Evolutionary conservation across 129 eudicot genomes (phyloP).

Genomic region (Tagetes erecta): DNA sequence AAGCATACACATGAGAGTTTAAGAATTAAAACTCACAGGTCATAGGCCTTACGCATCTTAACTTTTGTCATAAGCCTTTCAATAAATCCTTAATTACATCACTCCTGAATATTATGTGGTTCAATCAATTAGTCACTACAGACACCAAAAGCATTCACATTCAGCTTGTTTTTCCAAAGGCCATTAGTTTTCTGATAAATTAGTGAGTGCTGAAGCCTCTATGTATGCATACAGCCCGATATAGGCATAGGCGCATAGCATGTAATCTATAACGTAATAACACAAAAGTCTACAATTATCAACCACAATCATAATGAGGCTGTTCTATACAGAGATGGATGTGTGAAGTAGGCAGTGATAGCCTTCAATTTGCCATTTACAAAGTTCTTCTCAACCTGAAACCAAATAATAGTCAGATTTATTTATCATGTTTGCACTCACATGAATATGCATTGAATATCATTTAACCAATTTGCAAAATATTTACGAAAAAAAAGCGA

Average conservation of each 20-base stretch:
- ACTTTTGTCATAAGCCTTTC: too few relatives aligned
- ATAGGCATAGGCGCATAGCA: not conserved
- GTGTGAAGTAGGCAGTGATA: conserved; percentile 71
- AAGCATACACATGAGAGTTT: too few relatives aligned
- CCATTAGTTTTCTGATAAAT: not conserved
- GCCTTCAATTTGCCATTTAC: conserved; percentile 86
- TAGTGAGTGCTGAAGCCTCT: not conserved
- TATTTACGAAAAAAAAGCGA: not conserved
- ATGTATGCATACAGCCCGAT: not conserved
- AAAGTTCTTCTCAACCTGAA: conserved; percentile 84
- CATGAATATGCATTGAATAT: not conserved
- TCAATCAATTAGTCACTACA: too few relatives aligned
- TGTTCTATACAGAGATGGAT: conserved; percentile 31
- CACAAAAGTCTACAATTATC: not conserved
- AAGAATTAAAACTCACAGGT: too few relatives aligned
- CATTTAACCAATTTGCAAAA: conserved; percentile 4
- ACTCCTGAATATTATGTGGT: too few relatives aligned
- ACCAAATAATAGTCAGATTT: conserved; percentile 12
- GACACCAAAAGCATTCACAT: too few relatives aligned
- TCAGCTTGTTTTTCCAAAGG: not conserved
- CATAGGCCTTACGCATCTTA: too few relatives aligned
- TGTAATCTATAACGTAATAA: conserved; percentile 9
- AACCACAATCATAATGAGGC: conserved; percentile 17
- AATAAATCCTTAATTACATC: too few relatives aligned
- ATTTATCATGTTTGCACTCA: not conserved